A percentile compares a stretch with the other conserved stretches of the same genome.
These are phyloP conservation scores for Barbatosphaeria neglecta DNA, from an alignment of 495 filamentous ascomycete genomes.

Conservation along the genomic window DNA sequence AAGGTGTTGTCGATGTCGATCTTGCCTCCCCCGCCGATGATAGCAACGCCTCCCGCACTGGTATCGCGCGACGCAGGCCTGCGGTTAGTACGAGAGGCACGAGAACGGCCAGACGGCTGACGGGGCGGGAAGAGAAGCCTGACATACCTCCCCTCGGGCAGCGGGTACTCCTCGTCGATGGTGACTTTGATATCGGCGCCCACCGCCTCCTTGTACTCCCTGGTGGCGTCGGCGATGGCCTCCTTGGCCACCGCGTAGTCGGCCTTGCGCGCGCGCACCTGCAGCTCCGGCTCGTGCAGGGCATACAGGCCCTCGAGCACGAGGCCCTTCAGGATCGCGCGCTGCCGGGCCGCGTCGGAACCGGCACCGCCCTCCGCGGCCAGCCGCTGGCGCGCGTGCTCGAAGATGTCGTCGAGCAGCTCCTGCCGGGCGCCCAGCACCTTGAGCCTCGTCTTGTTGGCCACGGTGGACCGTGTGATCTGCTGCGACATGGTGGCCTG, in stretches of 20 bases:
- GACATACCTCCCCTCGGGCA: conserved; percentile 79
- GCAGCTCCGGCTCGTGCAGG: conserved; percentile 65
- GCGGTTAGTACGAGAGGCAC: background rate
- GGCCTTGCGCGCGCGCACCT: conserved; percentile 62
- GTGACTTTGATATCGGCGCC: conserved; percentile 33
- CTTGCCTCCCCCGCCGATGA: conserved; percentile 76
- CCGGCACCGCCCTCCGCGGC: conserved; percentile 41
- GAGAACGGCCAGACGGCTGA: too few species aligned
- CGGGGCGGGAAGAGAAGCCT: conserved; percentile 1
- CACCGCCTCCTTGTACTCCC: conserved; percentile 56
- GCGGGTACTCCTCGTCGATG: conserved; percentile 67
- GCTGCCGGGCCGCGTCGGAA: conserved; percentile 62
- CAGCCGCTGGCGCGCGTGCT: conserved; percentile 58
- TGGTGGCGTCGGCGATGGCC: conserved; percentile 60
- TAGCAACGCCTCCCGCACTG: conserved; percentile 73
- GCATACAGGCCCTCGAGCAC: conserved; percentile 85
- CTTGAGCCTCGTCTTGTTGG: conserved; percentile 87
- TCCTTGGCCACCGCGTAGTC: conserved; percentile 63
- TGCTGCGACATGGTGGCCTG: conserved; percentile 93
- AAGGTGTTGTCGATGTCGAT: conserved; percentile 99
- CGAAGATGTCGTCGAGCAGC: conserved; percentile 85
- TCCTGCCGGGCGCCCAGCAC: conserved; percentile 79
- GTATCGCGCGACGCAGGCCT: too few species aligned
- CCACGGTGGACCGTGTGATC: conserved; percentile 84
- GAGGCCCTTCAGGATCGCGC: conserved; percentile 60